phyloP scores from a whole-genome alignment of 2,329 filamentous ascomycete species.

The Xylaria hypoxylon region DNA sequence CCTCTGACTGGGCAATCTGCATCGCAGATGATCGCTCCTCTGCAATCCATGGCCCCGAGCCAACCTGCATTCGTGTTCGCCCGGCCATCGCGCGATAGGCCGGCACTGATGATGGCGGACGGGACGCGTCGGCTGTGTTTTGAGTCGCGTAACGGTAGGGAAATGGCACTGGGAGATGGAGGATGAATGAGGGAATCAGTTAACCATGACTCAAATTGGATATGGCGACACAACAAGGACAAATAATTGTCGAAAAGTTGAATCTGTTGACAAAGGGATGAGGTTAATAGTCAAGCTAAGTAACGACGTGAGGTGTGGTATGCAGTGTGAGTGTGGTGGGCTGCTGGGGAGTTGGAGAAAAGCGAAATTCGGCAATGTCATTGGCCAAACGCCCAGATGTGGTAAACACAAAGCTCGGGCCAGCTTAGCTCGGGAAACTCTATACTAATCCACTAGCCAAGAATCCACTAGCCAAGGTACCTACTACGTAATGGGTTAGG shows the following conservation, averaged over 20 bases:
- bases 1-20: conserved; percentile 81
- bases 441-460: not conserved
- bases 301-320: conserved; percentile 33
- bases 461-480: too few species aligned
- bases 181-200: conserved; percentile 29
- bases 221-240: conserved; percentile 15
- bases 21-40: conserved; percentile 84
- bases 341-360: conserved; percentile 31
- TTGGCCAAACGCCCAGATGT: conserved; percentile 38
- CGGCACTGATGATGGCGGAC: conserved; percentile 8
- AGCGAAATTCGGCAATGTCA: conserved; percentile 34
- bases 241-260: conserved; percentile 23
- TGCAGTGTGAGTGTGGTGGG: conserved; percentile 35
- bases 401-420: conserved; percentile 50
- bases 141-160: conserved; percentile 34
- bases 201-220: conserved; percentile 42
- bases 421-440: conserved; percentile 27
- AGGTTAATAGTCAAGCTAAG: conserved; percentile 10
- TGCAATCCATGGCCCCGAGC: conserved; percentile 85
- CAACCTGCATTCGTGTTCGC: conserved; percentile 73
- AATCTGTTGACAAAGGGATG: conserved; percentile 21
- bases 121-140: conserved; percentile 45
- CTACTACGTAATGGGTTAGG: too few species aligned
- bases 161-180: not conserved
- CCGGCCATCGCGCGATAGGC: conserved; percentile 50